phyloP scores from a whole-genome alignment of 2,329 filamentous ascomycete species.

The Microdochium nivale region DNA sequence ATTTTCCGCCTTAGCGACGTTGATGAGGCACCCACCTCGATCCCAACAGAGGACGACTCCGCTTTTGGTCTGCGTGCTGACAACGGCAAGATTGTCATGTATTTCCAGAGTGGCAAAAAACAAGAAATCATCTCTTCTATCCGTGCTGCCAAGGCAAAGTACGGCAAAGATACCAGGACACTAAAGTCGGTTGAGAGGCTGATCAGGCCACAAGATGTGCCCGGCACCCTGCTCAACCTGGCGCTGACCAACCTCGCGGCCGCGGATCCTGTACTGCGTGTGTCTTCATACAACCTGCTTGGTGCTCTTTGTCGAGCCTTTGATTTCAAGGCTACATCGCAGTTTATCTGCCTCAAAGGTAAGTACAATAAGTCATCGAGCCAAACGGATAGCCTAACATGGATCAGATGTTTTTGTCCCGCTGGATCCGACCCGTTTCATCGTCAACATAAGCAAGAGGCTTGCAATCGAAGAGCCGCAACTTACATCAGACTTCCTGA shows the following conservation, averaged over 20 bases:
- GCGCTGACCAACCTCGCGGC: constrained; percentile 60
- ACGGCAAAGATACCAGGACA: constrained; percentile 52
- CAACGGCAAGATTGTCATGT: constrained; percentile 64
- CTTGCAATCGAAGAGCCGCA: constrained; percentile 56
- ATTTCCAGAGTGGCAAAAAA: constrained; percentile 59
- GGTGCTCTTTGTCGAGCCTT: constrained; percentile 60
- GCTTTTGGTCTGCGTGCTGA: constrained; percentile 60
- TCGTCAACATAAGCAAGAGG: constrained; percentile 56
- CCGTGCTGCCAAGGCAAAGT: constrained; percentile 52
- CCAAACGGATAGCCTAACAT: not conserved
- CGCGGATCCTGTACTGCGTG: constrained; percentile 47
- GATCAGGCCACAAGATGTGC: constrained; percentile 62
- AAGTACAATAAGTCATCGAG: constrained; percentile 7
- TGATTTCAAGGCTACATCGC: constrained; percentile 54
- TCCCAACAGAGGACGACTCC: constrained; percentile 57
- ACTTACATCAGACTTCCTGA: constrained; percentile 59
- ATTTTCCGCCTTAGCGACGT: constrained; percentile 61
- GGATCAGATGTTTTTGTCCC: constrained; percentile 52
- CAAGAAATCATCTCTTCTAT: constrained; percentile 55
- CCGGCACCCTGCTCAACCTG: constrained; percentile 59
- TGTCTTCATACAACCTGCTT: constrained; percentile 60
- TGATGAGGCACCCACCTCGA: constrained; percentile 56
- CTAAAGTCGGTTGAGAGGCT: constrained; percentile 56
- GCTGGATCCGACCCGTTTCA: constrained; percentile 53
- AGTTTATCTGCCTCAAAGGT: constrained; percentile 56